Evolutionary conservation across 164 flowering plant genomes (phyloP), one percentile per base, ranked within the genome.

Genomic region (Nymphaea colorata): DNA sequence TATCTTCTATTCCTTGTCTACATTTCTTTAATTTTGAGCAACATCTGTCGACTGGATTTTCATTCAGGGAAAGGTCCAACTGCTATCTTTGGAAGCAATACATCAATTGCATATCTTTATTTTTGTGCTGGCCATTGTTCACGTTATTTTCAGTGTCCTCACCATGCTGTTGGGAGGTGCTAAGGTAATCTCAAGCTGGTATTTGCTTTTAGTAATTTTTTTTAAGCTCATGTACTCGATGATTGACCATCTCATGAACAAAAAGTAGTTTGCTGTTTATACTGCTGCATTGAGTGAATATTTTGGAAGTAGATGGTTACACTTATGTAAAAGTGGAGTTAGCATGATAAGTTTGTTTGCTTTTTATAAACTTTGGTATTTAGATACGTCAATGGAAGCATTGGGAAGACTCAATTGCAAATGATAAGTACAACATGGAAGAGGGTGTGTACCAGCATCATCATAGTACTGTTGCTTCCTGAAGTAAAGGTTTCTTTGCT

Each of bases 381-480:
- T 65, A 94, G 98, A 94, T 94, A 68, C 91, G 83, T 41, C 91
- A 82, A 76, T 94, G 99, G 99, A 86, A 88, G 71, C 87, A 72
- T 42, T 94, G 99, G 99, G 98, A 95, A 75, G 86, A 89, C 73
- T 67, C 88, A 53, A 79, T 89, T 77, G 79, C 82, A 7, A 82
- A 85, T 75, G 85, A 83, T 53, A 76, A 79, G 44, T 84, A 77
- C 72, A 84, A 87, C 66, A 47, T 80, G 2, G 72, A 75, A 0
- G 65, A 77, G 69, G 79, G 93, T 84, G 78, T 85, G 59, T 15
- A 7, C 17, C 36, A 11, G n/a, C 10, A 7, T 61, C 12, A 6
- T 61, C 36, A 10, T 17, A 6, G 42, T 61, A 61, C 17, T 8
- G 10, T 17, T 61, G 64, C 14, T 61, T 61, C 41, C 64, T 17